Evolutionary conservation across 1,284 basidiomycete genomes (phyloP).

Genomic region (Moniliophthora roreri): DNA sequence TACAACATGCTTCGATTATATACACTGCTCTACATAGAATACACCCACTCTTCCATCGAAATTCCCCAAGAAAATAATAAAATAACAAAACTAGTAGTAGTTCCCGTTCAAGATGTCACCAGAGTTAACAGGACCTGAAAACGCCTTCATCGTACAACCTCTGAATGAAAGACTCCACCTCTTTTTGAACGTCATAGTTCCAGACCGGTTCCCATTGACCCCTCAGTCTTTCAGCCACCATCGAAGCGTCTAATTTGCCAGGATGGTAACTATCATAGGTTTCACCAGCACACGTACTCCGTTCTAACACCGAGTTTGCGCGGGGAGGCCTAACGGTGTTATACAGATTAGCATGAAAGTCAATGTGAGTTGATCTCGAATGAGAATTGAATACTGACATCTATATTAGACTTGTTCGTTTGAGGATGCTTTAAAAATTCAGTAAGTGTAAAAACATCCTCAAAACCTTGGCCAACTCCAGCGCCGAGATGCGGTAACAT

Average conservation of each 20-base stretch:
- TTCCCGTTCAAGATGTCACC: too few species aligned
- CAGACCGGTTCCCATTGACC: slow-evolving; percentile 49
- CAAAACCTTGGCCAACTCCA: slow-evolving; percentile 63
- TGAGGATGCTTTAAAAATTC: slow-evolving; percentile 46
- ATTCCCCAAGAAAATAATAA: too few species aligned
- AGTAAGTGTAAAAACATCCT: slow-evolving; percentile 55
- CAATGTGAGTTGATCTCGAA: not conserved
- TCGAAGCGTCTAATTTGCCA: slow-evolving; percentile 23
- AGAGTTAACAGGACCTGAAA: too few species aligned
- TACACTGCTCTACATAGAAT: too few species aligned
- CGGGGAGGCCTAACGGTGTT: slow-evolving; percentile 42
- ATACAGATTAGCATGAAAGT: slow-evolving; percentile 40
- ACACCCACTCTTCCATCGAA: too few species aligned
- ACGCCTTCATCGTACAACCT: slow-evolving; percentile 16
- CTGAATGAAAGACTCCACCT: slow-evolving; percentile 29
- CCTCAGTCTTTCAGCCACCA: slow-evolving; percentile 31
- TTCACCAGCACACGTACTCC: slow-evolving; percentile 38
- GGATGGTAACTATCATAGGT: slow-evolving; percentile 39
- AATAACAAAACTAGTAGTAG: too few species aligned
- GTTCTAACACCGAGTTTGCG: slow-evolving; percentile 43
- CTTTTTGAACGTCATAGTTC: slow-evolving; percentile 42
- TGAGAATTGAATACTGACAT: slow-evolving; percentile 32
- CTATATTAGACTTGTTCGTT: slow-evolving; percentile 42
- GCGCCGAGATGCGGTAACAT: slow-evolving; percentile 57
- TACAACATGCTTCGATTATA: too few species aligned